phyloP scores from a whole-genome alignment of 345 rosid species.

The Lepidium africanum region DNA sequence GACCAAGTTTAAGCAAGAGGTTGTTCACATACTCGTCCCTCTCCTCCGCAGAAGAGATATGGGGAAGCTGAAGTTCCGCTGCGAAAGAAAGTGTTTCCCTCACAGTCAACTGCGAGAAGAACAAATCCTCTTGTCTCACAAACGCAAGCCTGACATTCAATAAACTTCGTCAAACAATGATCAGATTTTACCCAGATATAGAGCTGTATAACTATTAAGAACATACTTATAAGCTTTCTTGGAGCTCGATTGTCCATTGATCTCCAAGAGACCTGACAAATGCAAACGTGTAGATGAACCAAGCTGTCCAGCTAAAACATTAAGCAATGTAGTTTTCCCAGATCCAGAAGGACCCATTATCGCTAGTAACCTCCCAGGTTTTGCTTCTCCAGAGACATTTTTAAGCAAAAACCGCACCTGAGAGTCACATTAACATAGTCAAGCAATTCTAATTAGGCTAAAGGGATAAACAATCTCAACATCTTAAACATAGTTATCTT shows the following conservation, averaged over 20 bases:
- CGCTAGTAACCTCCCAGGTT: conserved; percentile 88
- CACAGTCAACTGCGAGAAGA: conserved; percentile 93
- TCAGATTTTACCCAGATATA: background rate
- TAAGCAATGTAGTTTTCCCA: conserved; percentile 93
- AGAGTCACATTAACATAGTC: background rate
- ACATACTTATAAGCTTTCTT: conserved; percentile 64
- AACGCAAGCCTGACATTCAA: conserved; percentile 63
- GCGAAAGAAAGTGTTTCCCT: conserved; percentile 91
- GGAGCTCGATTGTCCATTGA: conserved; percentile 68
- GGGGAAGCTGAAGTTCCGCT: conserved; percentile 84
- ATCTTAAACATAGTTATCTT: background rate
- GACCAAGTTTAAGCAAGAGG: conserved; percentile 71
- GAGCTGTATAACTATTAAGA: background rate
- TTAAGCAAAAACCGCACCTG: conserved; percentile 81
- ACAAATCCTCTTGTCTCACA: conserved; percentile 93
- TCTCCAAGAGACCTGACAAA: conserved; percentile 86
- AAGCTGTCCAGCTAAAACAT: conserved; percentile 84
- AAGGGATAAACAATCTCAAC: background rate
- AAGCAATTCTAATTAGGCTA: conserved; percentile 3
- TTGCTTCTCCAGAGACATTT: conserved; percentile 87
- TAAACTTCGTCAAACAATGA: conserved; percentile 6
- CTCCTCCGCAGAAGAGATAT: conserved; percentile 58
- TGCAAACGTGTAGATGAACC: conserved; percentile 53
- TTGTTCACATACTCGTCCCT: conserved; percentile 75
- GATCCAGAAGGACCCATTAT: conserved; percentile 98